Evolutionary conservation across 1,284 basidiomycete genomes (phyloP).

Genomic region (Exobasidium cylindrosporum): DNA sequence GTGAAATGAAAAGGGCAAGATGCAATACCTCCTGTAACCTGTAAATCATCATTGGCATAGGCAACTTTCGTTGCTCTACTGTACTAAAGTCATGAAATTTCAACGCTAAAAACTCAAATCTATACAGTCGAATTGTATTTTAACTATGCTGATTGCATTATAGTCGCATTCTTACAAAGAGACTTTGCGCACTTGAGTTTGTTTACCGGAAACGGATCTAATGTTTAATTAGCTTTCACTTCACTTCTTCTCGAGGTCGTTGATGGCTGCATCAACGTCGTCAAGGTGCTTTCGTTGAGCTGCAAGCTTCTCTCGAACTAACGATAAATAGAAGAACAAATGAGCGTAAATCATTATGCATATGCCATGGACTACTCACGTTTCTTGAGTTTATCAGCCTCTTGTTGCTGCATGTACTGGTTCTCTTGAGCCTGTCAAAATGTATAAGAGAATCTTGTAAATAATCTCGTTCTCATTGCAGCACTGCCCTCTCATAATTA

Average conservation of each 20-base stretch:
- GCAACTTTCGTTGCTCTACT: not conserved
- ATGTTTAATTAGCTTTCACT: too few species aligned
- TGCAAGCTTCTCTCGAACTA: conserved; percentile 20
- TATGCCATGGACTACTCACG: conserved; percentile 14
- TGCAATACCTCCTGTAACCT: not conserved
- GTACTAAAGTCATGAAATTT: too few species aligned
- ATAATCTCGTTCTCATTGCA: not conserved
- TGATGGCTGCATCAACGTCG: conserved; percentile 20
- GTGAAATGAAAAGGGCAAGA: not conserved
- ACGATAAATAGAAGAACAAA: not conserved
- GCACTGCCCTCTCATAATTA: not conserved
- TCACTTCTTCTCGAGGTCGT: conserved; percentile 17
- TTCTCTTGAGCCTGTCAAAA: conserved; percentile 16
- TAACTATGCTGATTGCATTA: too few species aligned
- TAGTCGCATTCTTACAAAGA: too few species aligned
- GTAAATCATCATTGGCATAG: not conserved
- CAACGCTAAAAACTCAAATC: too few species aligned
- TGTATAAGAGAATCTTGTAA: not conserved
- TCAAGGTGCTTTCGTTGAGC: conserved; percentile 19
- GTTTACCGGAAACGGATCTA: too few species aligned
- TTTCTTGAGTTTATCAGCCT: conserved; percentile 21
- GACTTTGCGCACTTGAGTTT: too few species aligned
- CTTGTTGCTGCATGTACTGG: conserved; percentile 14
- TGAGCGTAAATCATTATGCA: not conserved
- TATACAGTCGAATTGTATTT: too few species aligned